These are phyloP conservation scores for Zymoseptoria brevis DNA, from an alignment of 2,329 filamentous ascomycete genomes.

Conservation along the genomic window DNA sequence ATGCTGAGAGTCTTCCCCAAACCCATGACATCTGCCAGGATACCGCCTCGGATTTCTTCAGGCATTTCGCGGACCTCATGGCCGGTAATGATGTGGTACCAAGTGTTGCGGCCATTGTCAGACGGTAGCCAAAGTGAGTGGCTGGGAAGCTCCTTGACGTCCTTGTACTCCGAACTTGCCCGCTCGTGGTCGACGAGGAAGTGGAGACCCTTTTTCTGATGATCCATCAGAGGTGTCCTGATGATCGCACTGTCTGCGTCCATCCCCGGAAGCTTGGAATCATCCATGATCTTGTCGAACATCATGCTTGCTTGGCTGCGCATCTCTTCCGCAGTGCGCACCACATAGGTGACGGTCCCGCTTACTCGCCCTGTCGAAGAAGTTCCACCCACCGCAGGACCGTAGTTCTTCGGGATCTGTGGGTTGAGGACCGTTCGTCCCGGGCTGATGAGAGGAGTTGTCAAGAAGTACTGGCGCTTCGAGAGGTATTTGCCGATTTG, in stretches of 20 bases:
- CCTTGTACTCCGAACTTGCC: slow-evolving; percentile 50
- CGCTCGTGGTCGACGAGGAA: slow-evolving; percentile 78
- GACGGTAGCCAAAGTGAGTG: slow-evolving; percentile 61
- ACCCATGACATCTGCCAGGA: slow-evolving; percentile 46
- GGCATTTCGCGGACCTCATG: slow-evolving; percentile 40
- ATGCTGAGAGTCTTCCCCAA: slow-evolving; percentile 61
- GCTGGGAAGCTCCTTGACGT: slow-evolving; percentile 38
- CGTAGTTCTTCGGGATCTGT: slow-evolving; percentile 46
- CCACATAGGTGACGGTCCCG: slow-evolving; percentile 30
- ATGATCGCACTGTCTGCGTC: slow-evolving; percentile 56
- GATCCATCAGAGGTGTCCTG: slow-evolving; percentile 61
- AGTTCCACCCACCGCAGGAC: slow-evolving; percentile 6
- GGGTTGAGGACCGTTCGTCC: slow-evolving; percentile 71
- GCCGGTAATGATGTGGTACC: slow-evolving; percentile 80
- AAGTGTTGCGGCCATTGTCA: slow-evolving; percentile 54
- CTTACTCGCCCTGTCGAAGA: background rate
- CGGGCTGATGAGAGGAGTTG: slow-evolving; percentile 55
- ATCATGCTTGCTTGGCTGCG: slow-evolving; percentile 75
- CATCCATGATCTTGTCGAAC: slow-evolving; percentile 74
- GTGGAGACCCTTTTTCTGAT: slow-evolving; percentile 83
- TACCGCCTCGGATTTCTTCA: slow-evolving; percentile 34
- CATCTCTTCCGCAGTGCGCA: slow-evolving; percentile 75
- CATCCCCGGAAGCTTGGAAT: slow-evolving; percentile 66
- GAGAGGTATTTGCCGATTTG: slow-evolving; percentile 61
- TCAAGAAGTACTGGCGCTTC: slow-evolving; percentile 60